Evolutionary conservation across 257 asterid genomes (phyloP), one percentile per base, ranked within the genome.

Genomic region (Prunella vulgaris): DNA sequence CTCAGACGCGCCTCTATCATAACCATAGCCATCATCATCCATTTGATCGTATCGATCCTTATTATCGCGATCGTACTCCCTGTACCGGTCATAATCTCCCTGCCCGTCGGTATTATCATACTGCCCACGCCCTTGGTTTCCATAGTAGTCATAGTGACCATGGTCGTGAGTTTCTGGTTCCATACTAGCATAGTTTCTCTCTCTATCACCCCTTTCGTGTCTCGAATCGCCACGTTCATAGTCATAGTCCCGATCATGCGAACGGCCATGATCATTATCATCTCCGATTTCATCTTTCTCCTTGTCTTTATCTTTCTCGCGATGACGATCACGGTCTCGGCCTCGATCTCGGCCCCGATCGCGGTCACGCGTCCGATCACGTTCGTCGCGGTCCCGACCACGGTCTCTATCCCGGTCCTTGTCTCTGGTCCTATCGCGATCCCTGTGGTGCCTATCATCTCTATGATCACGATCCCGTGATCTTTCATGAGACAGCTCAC

Each of bases 381-480:
- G 77, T 38, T 84, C 90, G 4, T 82, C 93, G 1, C 86, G 88
- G 32, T 74, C 84, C 13, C 91, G 79, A 7, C 83, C 88, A 15
- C 88, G 86, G 59, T 84, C 97, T 38, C 84, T 84, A 52, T 88
- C 93, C 51, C 86, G 80, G 48, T 87, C 97, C 74, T 69, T 84
- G 33, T 86, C 96, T 53, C 83, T 77, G 71, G 37, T 94, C 72
- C 90, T 84, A 32, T 94, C 99, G 3, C 94, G 95, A 60, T 94
- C 99, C 68, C 90, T 80, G 70, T 91, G 97, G 82, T 85, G 96
- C 73, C 87, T 86, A 44, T 93, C 94, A 17, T 88, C 98, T 77
- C 92, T 84, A 33, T 80, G 88, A 60, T 93, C 97, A 64, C 96
- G 99, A 7, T 90, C 99, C 77, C 81, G 84, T 56, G 88, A 74